Evolutionary conservation across 192 early-diverging fungal species (phyloP), one percentile per base, ranked within the genome.

Genomic region (Obelidium mucronatum): DNA sequence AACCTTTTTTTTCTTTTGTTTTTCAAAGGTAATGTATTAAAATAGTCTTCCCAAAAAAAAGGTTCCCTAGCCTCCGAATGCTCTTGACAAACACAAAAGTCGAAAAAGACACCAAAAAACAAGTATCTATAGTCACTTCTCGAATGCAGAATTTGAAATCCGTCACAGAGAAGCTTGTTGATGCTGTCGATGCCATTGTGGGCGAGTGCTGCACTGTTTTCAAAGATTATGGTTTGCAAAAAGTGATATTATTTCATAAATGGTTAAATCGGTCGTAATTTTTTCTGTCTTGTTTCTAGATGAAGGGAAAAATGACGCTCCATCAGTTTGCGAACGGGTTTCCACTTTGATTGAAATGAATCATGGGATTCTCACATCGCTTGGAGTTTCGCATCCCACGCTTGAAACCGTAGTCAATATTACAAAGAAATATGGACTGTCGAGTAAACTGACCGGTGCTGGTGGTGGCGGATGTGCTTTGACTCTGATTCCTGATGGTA

Each of bases 391-490:
- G 30, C 96, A 98, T 78, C 88, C 91, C 35, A 76, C 87, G 35
- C 79, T 98, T 2, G 98, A 99, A 61, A 90, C 79, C 35, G 84
- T 99, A 22, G 80, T 92, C 5, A 80, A 79, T 15, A 91, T 94
- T 22, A 89, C 94, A 0, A 78, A 81, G 1, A 34, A 74, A n/a
- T 78, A 86, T 44, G 87, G 85, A 0, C 79, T 98, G 74, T 85
- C 86, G 36, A 88, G 94, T 24, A 99, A 99, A 82, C 81, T 99
- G 36, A 99, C 98, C 2, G 98, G 98, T 36, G 95, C 95, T 31
- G 97, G 98, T 34, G 98, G 98, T 48, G 98, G 98, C 65, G 98
- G 98, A 15, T 99, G 97, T 80, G 93, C 93, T 26, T 76, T 99
- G 58, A 94, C 94, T 0, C 81, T 84, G 28, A 22, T 84, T n/a